These are phyloP conservation scores for Tremella fuciformis DNA, from an alignment of 768 basidiomycete species.

Conservation along the genomic window DNA sequence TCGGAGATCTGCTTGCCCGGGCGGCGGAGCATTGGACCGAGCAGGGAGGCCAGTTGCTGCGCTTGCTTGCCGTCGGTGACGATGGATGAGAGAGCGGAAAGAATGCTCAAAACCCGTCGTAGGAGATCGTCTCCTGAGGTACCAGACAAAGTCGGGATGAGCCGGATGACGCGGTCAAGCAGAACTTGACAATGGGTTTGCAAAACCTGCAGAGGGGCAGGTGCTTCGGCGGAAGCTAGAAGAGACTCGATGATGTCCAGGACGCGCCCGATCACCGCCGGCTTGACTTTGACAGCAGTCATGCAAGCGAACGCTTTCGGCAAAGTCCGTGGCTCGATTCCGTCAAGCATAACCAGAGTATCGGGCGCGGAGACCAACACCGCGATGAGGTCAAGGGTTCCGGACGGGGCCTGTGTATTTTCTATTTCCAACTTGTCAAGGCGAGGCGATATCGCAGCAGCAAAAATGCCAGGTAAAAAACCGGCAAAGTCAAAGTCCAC, in stretches of 20 bases:
- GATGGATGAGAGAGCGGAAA: slow-evolving; percentile 75
- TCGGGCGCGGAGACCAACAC: slow-evolving; percentile 66
- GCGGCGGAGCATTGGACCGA: slow-evolving; percentile 75
- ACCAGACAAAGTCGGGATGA: slow-evolving; percentile 64
- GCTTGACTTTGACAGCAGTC: slow-evolving; percentile 78
- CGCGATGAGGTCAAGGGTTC: slow-evolving; percentile 78
- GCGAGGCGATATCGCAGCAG: slow-evolving; percentile 75
- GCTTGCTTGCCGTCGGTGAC: slow-evolving; percentile 70
- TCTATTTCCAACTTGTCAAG: slow-evolving; percentile 70
- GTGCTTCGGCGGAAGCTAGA: slow-evolving; percentile 56
- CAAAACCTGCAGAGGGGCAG: slow-evolving; percentile 67
- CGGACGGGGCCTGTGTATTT: slow-evolving; percentile 87
- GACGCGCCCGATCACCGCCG: slow-evolving; percentile 71
- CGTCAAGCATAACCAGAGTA: slow-evolving; percentile 64
- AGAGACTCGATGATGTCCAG: slow-evolving; percentile 81
- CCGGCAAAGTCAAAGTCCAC: slow-evolving; percentile 70
- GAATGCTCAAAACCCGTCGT: slow-evolving; percentile 75
- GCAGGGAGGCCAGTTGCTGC: slow-evolving; percentile 65
- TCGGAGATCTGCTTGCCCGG: slow-evolving; percentile 75
- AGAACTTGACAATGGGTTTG: slow-evolving; percentile 59
- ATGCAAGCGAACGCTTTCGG: slow-evolving; percentile 80
- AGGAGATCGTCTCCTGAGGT: slow-evolving; percentile 57
- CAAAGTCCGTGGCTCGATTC: slow-evolving; percentile 66
- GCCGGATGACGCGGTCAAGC: slow-evolving; percentile 65
- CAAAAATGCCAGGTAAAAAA: slow-evolving; percentile 67